These are phyloP conservation scores for Pisolithus sp. DNA, from an alignment of 768 basidiomycete species.

Conservation along the genomic window DNA sequence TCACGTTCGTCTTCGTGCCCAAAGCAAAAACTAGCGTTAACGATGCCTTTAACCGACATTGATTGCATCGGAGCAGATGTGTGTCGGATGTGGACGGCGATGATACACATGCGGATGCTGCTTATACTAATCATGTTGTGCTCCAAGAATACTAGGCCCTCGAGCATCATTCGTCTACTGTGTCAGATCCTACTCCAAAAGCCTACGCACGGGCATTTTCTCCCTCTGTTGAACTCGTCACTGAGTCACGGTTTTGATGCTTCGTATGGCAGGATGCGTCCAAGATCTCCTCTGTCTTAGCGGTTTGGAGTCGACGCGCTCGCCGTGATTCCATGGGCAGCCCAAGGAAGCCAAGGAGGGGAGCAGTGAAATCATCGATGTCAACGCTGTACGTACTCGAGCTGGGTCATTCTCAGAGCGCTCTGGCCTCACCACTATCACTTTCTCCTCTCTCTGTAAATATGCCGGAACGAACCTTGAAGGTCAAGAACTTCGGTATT, in stretches of 20 bases:
- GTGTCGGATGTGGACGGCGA: slow-evolving; percentile 25
- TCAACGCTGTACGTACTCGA: slow-evolving; percentile 88
- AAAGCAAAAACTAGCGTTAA: too few species aligned
- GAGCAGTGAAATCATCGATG: slow-evolving; percentile 96
- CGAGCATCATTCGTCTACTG: slow-evolving; percentile 94
- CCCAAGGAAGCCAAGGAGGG: slow-evolving; percentile 99
- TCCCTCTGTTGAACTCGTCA: slow-evolving; percentile 96
- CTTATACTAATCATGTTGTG: slow-evolving; percentile 5
- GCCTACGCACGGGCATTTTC: slow-evolving; percentile 99
- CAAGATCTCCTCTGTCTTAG: background rate
- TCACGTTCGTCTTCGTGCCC: too few species aligned
- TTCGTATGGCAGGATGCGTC: slow-evolving; percentile 69
- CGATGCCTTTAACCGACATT: background rate
- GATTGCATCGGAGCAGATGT: background rate
- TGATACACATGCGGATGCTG: slow-evolving; percentile 10
- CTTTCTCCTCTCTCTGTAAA: slow-evolving; percentile 60
- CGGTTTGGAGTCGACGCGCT: background rate
- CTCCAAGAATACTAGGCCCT: slow-evolving; percentile 94
- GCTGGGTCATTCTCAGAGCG: slow-evolving; percentile 74
- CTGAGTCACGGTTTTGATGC: slow-evolving; percentile 99
- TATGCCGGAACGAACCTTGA: slow-evolving; percentile 96
- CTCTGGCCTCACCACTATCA: slow-evolving; percentile 70
- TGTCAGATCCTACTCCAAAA: slow-evolving; percentile 89
- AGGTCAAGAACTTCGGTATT: slow-evolving; percentile 99
- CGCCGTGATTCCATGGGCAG: slow-evolving; percentile 47